phyloP scores from a whole-genome alignment of 2,329 filamentous ascomycete species.

The Amauroascus verrucosus region DNA sequence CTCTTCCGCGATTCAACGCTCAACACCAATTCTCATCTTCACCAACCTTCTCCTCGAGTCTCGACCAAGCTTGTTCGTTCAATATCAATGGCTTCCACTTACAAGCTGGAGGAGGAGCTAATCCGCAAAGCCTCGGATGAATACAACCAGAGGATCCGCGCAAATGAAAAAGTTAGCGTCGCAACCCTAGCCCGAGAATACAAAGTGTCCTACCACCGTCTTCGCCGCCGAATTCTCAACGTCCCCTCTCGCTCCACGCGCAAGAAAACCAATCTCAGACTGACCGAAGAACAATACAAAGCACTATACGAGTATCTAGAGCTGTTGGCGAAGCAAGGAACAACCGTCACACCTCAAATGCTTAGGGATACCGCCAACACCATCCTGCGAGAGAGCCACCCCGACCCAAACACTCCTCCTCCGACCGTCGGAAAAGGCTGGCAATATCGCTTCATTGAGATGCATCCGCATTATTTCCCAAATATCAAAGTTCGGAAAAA shows the following conservation, averaged over 20 bases:
- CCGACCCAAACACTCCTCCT: slow-evolving; percentile 4
- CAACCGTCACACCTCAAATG: slow-evolving; percentile 3
- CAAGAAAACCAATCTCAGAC: slow-evolving; percentile 7
- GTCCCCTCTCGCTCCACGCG: slow-evolving; percentile 11
- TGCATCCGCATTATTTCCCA: slow-evolving; percentile 11
- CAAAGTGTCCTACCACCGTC: slow-evolving; percentile 10
- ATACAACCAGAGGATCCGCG: slow-evolving; percentile 4
- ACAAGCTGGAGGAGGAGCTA: slow-evolving; percentile 10
- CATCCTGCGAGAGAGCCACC: slow-evolving; percentile 6
- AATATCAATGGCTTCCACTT: slow-evolving; percentile 4
- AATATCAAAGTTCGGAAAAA: slow-evolving; percentile 10
- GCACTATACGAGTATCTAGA: slow-evolving; percentile 5
- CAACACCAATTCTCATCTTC: background rate
- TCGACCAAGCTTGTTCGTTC: too few species aligned
- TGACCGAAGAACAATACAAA: slow-evolving; percentile 10
- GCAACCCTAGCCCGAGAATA: slow-evolving; percentile 8
- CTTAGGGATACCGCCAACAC: slow-evolving; percentile 7
- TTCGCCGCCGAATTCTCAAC: slow-evolving; percentile 8
- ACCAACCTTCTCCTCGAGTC: background rate
- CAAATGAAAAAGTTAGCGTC: slow-evolving; percentile 6
- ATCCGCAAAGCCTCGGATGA: slow-evolving; percentile 3
- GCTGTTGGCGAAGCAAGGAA: slow-evolving; percentile 1
- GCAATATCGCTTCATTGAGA: slow-evolving; percentile 11
- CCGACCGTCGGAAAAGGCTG: slow-evolving; percentile 10
- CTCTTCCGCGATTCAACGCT: background rate